Base-by-base conservation (phyloP, 192 early-diverging fungal species). In the Paraglomus occultum region DNA sequence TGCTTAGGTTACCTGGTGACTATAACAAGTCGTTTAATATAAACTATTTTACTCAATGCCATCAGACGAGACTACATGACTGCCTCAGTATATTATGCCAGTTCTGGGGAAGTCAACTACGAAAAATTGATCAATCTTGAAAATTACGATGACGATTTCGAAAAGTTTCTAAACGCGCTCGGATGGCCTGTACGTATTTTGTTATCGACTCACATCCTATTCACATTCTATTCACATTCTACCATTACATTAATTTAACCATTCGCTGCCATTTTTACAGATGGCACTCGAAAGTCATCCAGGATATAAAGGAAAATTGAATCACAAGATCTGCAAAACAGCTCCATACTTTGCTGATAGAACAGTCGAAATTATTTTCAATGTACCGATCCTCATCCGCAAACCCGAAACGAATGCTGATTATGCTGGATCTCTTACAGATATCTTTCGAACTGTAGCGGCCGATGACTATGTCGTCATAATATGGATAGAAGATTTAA, bases 401-500 rank as follows among this genome's bases (percentile, higher is more conserved):
- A 20, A 46, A 23, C 74, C 74, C n/a, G 50, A 39, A 39, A 0
- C 44, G 57, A 14, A 48, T 71, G 4, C 55, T 70, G 0, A 50
- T 68, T 8, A 50, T 55, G 38, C 76, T 71, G 40, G 74, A 77
- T 14, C 78, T 84, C 70, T 79, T 78, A 54, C 74, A 67, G 66
- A 74, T 65, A 44, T 85, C 61, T 73, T 83, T 70, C 74, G 70
- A n/a, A 67, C 70, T 7, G 57, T 82, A 31, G 64, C 70, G 7
- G 44, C 75, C n/a, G 85, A 88, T 10, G 90, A 92, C 64, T 75
- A 83, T 40, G 87, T 92, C 0, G 82, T 74, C 58, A 80, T 94
- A 11, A 76, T 92, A 7, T 94, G 91, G 91, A 75, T 92, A 46
- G 87, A 92, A 49, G 88, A 92, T 61, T 55, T 86, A 18, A 73